phyloP scores from a whole-genome alignment of 441 rosid genomes.

The Gossypium trilobum region DNA sequence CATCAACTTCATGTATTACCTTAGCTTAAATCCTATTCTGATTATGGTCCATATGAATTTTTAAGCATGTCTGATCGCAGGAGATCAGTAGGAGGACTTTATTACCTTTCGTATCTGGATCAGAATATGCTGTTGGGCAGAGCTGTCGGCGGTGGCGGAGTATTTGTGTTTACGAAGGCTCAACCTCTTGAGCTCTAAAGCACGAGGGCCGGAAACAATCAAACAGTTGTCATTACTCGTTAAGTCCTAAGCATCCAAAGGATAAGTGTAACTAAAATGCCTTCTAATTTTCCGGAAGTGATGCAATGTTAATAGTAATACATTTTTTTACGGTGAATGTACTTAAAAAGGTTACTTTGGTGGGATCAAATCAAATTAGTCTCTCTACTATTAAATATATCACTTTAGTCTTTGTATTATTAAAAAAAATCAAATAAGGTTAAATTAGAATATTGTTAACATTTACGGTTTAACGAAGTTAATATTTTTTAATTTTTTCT shows the following conservation, averaged over 20 bases:
- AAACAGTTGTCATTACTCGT: neutral
- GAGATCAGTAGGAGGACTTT: constrained; percentile 71
- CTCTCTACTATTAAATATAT: too few species aligned
- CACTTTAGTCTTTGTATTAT: too few species aligned
- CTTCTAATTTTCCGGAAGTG: too few species aligned
- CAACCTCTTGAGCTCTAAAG: constrained; percentile 58
- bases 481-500: too few species aligned
- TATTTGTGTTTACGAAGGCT: constrained; percentile 73
- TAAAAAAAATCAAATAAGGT: too few species aligned
- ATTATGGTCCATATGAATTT: constrained; percentile 10
- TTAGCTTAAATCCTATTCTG: neutral
- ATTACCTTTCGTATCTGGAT: constrained; percentile 81
- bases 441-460: too few species aligned
- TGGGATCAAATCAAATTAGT: too few species aligned
- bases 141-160: constrained; percentile 87
- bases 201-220: neutral
- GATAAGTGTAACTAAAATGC: too few species aligned
- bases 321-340: too few species aligned
- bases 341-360: too few species aligned
- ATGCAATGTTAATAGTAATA: too few species aligned
- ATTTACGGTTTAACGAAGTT: too few species aligned
- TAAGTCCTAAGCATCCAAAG: neutral
- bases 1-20: neutral
- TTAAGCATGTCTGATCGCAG: constrained; percentile 32
- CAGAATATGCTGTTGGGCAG: constrained; percentile 77